Evolutionary conservation across 2,329 filamentous ascomycete species (phyloP).

Genomic region (Tolypocladium tropicale): DNA sequence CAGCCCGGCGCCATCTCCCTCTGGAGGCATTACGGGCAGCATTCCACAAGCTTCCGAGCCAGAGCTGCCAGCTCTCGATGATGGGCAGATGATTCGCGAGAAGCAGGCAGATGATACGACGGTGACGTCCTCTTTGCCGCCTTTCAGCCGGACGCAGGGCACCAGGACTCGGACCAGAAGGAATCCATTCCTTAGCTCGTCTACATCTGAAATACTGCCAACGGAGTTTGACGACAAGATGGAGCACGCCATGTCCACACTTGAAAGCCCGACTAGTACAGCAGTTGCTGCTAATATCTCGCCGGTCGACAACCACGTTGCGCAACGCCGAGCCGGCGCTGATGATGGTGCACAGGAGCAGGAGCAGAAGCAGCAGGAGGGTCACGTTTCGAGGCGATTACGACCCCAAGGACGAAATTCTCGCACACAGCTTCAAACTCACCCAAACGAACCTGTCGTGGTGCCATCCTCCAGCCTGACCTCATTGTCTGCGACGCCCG

Average conservation of each 20-base stretch:
- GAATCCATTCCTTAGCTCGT: constrained; percentile 19
- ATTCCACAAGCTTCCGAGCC: constrained; percentile 15
- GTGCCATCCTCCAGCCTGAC: constrained; percentile 29
- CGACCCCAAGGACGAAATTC: constrained; percentile 9
- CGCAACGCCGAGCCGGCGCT: neutral
- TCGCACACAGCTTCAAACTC: constrained; percentile 12
- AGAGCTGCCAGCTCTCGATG: constrained; percentile 22
- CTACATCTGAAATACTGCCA: constrained; percentile 13
- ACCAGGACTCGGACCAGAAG: constrained; percentile 8
- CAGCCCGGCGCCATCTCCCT: constrained; percentile 21
- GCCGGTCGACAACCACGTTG: neutral
- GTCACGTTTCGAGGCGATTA: neutral
- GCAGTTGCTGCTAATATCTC: neutral
- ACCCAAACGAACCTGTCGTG: constrained; percentile 2
- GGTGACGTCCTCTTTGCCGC: constrained; percentile 18
- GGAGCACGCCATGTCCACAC: constrained; percentile 7
- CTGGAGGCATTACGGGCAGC: constrained; percentile 12
- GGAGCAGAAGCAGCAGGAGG: neutral
- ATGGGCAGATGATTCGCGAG: constrained; percentile 9
- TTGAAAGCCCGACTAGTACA: neutral
- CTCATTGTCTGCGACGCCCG: constrained; percentile 27
- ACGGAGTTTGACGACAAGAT: constrained; percentile 6
- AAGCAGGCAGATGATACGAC: constrained; percentile 7
- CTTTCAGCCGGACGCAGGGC: constrained; percentile 8
- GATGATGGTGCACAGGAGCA: neutral